A percentile compares a stretch with the other conserved stretches of the same genome.
These are phyloP conservation scores for Pontederia paniculata DNA, from an alignment of 176 grass and related monocot genomes.

Conservation along the genomic window DNA sequence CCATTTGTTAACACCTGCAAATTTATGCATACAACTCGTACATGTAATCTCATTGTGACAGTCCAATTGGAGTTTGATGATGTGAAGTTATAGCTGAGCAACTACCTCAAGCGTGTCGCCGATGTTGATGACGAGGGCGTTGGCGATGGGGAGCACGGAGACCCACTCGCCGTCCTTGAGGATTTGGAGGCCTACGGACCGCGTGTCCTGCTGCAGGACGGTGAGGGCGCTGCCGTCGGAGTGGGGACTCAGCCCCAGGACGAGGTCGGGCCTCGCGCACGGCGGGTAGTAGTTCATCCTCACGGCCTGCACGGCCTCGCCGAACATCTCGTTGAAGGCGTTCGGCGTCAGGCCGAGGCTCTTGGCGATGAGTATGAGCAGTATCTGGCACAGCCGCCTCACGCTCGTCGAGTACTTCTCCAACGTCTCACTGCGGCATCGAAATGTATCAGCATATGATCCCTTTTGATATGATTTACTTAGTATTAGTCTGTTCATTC, in stretches of 20 bases:
- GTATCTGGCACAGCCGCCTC: slow-evolving; percentile 34
- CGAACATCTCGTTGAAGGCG: slow-evolving; percentile 53
- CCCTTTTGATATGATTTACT: too few species aligned
- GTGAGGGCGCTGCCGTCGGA: slow-evolving; percentile 88
- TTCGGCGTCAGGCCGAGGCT: slow-evolving; percentile 33
- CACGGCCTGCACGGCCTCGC: slow-evolving; percentile 75
- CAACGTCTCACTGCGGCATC: slow-evolving; percentile 23
- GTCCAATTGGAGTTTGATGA: not conserved
- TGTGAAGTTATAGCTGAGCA: not conserved
- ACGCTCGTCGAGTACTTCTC: slow-evolving; percentile 48
- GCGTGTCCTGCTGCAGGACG: slow-evolving; percentile 73
- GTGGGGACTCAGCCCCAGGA: slow-evolving; percentile 70
- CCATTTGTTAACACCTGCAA: slow-evolving; percentile 61
- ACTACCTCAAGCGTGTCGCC: slow-evolving; percentile 60
- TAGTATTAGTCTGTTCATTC: not conserved
- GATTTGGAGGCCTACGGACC: slow-evolving; percentile 57
- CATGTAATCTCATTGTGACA: not conserved
- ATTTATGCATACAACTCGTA: not conserved
- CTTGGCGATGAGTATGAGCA: slow-evolving; percentile 38
- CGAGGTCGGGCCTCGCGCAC: slow-evolving; percentile 53
- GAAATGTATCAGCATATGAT: too few species aligned
- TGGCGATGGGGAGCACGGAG: slow-evolving; percentile 33
- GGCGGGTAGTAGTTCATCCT: slow-evolving; percentile 86
- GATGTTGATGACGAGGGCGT: slow-evolving; percentile 64
- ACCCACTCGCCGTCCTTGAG: slow-evolving; percentile 38